These are phyloP conservation scores for Geoglossum glabrum DNA, from an alignment of 495 filamentous ascomycete genomes.

Conservation along the genomic window DNA sequence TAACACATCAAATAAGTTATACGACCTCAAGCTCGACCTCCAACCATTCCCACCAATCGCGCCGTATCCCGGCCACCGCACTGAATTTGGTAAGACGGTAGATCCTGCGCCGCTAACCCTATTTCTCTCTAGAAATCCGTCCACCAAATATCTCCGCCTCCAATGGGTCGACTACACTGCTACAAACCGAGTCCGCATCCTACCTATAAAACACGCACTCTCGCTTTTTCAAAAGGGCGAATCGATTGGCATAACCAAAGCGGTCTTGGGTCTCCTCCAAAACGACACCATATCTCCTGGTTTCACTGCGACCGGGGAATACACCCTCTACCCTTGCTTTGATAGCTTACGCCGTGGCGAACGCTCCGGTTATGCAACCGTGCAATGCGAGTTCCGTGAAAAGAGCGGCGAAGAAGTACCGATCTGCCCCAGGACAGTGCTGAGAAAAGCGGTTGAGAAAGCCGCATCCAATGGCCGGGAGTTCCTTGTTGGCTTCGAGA, in stretches of 20 bases:
- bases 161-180: slow-evolving; percentile 69
- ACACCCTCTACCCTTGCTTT: slow-evolving; percentile 40
- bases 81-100: background rate
- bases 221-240: slow-evolving; percentile 32
- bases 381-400: slow-evolving; percentile 40
- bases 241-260: slow-evolving; percentile 33
- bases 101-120: background rate
- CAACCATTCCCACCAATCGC: background rate
- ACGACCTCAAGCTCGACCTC: slow-evolving; percentile 23
- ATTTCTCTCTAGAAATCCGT: slow-evolving; percentile 20
- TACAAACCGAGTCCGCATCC: slow-evolving; percentile 41
- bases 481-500: slow-evolving; percentile 59
- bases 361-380: slow-evolving; percentile 31
- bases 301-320: slow-evolving; percentile 33
- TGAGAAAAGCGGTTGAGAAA: slow-evolving; percentile 30
- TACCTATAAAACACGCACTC: slow-evolving; percentile 46
- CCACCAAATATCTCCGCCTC: slow-evolving; percentile 40
- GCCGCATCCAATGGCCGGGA: slow-evolving; percentile 22
- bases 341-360: slow-evolving; percentile 34
- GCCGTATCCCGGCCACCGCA: background rate
- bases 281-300: slow-evolving; percentile 27
- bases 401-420: slow-evolving; percentile 17
- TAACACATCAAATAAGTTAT: slow-evolving; percentile 48
- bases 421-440: slow-evolving; percentile 38
- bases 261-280: slow-evolving; percentile 36